These are phyloP conservation scores for Mychonastes homosphaera DNA, from an alignment of 139 green algal genomes.

Conservation along the genomic window DNA sequence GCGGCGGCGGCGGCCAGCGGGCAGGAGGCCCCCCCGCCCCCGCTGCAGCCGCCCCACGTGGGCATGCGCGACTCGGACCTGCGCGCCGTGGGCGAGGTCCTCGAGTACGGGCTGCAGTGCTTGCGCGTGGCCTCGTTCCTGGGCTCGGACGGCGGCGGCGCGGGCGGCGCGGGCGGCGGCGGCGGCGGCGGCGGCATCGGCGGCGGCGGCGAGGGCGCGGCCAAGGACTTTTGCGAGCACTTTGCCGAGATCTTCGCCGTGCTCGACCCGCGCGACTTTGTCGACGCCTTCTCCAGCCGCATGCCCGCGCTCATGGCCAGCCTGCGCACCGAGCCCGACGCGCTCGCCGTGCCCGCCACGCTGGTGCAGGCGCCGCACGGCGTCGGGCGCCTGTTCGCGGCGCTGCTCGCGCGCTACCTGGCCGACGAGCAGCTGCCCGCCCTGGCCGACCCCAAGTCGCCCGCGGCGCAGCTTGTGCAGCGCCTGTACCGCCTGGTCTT, in stretches of 20 bases:
- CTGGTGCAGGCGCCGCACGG: slow-evolving; percentile 11
- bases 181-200: background rate
- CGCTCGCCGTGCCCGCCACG: slow-evolving; percentile 16
- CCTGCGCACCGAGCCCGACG: slow-evolving; percentile 9
- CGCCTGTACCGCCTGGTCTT: slow-evolving; percentile 44
- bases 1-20: slow-evolving; percentile 23
- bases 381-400: slow-evolving; percentile 18
- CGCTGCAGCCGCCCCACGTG: slow-evolving; percentile 6
- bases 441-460: slow-evolving; percentile 17
- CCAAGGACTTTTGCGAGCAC: slow-evolving; percentile 52
- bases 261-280: slow-evolving; percentile 72
- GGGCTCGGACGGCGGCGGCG: background rate
- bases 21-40: slow-evolving; percentile 5
- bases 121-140: slow-evolving; percentile 9
- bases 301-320: slow-evolving; percentile 17
- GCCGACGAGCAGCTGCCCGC: slow-evolving; percentile 33
- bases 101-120: slow-evolving; percentile 7
- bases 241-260: slow-evolving; percentile 74
- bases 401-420: slow-evolving; percentile 30
- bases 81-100: slow-evolving; percentile 5
- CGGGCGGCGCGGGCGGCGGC: background rate
- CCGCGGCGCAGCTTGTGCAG: slow-evolving; percentile 26
- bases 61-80: slow-evolving; percentile 11
- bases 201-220: slow-evolving; percentile 1
- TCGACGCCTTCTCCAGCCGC: slow-evolving; percentile 61